Evolutionary conservation across 2,329 filamentous ascomycete species (phyloP), one percentile per base, ranked within the genome.

Genomic region (Elsinoe australis): DNA sequence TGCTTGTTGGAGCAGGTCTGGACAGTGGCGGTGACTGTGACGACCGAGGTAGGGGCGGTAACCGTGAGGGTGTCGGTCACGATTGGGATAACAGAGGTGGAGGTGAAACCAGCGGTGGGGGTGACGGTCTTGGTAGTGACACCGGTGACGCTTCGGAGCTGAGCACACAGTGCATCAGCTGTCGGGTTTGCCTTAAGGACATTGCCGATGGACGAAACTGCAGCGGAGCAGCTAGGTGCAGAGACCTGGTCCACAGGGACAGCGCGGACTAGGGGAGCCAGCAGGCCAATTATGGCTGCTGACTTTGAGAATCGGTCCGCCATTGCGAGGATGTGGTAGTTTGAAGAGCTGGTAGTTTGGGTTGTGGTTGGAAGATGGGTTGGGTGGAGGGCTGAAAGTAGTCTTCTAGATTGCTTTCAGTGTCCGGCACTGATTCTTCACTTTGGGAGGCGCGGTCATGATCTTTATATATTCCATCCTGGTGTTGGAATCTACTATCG

Each of bases 341-440:
- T 7, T 29, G 6, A 29, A 12, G 26, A 6, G 26, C 12, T 29
- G 12, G 26, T 6, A 6, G 26, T 29, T 7, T 29, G 6, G 12
- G 26, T 12, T 29, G 26, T 29, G 7, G 26, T 7, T 29, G 29
- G 28, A 18, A 31, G 39, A 44, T 29, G 24, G 32, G 26, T 26
- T 44, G 39, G 39, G 39, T 32, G 39, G n/a, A 21, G 39, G 39
- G 28, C 39, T 44, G 39, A 44, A 44, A 44, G 39, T 44, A 32
- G 24, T 42, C 39, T 24, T 44, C 39, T 44, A 44, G 39, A 42
- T 44, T 19, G 9, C 39, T 44, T 44, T 15, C 39, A 44, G 28
- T 44, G 39, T 44, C 39, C 39, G 39, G 39, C 39, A 44, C 39
- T 44, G 39, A 44, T 31, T 44, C 28, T 12, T 21, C 9, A 41